Percentiles rank a stretch among this genome's conserved stretches.
Conservation (phyloP, 2,329 filamentous ascomycete species). For the Alternaria rosae region DNA sequence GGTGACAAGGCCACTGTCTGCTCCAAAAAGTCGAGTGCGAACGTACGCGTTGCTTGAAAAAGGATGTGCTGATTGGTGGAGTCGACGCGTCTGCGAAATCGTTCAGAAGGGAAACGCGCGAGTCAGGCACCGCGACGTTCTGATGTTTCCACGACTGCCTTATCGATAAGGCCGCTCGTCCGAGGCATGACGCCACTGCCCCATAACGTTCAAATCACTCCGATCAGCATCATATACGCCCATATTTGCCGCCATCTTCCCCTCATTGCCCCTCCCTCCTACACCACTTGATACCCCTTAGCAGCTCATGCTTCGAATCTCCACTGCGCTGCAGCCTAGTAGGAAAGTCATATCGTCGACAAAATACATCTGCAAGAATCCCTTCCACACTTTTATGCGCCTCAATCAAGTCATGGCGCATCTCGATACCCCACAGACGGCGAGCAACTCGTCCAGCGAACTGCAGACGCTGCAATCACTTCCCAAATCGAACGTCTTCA, state of each 20-base stretch:
- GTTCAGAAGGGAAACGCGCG: conserved; percentile 6
- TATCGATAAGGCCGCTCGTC: conserved; percentile 27
- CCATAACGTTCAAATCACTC: conserved; percentile 27
- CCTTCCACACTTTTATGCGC: conserved; percentile 36
- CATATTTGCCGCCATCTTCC: conserved; percentile 20
- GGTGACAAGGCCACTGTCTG: neutral
- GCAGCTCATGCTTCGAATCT: conserved; percentile 28
- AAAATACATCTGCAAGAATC: conserved; percentile 10
- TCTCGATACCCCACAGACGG: conserved; percentile 42
- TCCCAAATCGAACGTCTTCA: conserved; percentile 71
- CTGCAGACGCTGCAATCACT: conserved; percentile 58
- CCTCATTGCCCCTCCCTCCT: neutral
- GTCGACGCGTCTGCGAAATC: neutral
- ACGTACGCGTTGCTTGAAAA: neutral
- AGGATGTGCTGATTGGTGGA: neutral
- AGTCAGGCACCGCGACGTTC: conserved; percentile 23
- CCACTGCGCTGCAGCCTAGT: conserved; percentile 14
- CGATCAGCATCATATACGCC: neutral
- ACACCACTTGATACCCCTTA: neutral
- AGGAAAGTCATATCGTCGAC: conserved; percentile 4
- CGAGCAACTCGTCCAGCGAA: conserved; percentile 16
- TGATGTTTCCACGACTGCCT: neutral
- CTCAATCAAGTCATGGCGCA: conserved; percentile 56
- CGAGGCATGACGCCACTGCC: conserved; percentile 35
- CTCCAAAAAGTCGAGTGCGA: neutral